Evolutionary conservation across 139 green algal genomes (phyloP), one percentile per base, ranked within the genome.

Genomic region (Nannochloris sp.): DNA sequence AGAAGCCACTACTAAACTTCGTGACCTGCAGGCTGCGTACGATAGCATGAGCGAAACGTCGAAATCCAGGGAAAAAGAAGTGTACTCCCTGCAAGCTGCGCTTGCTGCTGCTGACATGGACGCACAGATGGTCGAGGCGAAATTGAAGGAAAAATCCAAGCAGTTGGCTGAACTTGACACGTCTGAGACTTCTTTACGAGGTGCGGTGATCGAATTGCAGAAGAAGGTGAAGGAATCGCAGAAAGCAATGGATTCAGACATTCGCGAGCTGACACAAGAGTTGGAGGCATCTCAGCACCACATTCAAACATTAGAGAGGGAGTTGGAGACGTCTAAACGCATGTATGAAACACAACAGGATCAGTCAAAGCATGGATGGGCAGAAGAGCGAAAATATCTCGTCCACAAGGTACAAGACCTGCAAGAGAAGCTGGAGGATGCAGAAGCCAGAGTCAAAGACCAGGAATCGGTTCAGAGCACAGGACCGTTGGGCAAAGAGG

Each of bases 401-500:
- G 33, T 40, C 33, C 33, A 40, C 8, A 40, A 13, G 33, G 33
- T 40, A 40, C 3, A 40, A 40, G 33, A 40, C 33, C 33, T 40
- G 33, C 33, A 40, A 40, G 33, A 40, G 33, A 40, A 40, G 33
- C 33, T 40, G 11, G 33, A 40, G 6, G 33, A 40, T 40, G 33
- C 33, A 40, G 33, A 40, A 40, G 46, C 46, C 46, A 11, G 46
- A 28, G 46, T 14, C 17, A 2, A 53, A 26, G 14, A 26, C 56
- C 37, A 40, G 33, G 8, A 60, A 26, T 30, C 30, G 65, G 56
- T 40, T 59, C 44, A 45, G 49, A 29, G 30, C 12, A 20, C 23
- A 29, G 20, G 67, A 51, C 59, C 50, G 14, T 5, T 37, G 26
- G 56, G 53, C 67, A 31, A 53, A 9, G 46, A 53, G 16, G 46